Evolutionary conservation across 225 moss, liverwort and hornwort species (phyloP).

Genomic region (Rhytidiadelphus loreus): DNA sequence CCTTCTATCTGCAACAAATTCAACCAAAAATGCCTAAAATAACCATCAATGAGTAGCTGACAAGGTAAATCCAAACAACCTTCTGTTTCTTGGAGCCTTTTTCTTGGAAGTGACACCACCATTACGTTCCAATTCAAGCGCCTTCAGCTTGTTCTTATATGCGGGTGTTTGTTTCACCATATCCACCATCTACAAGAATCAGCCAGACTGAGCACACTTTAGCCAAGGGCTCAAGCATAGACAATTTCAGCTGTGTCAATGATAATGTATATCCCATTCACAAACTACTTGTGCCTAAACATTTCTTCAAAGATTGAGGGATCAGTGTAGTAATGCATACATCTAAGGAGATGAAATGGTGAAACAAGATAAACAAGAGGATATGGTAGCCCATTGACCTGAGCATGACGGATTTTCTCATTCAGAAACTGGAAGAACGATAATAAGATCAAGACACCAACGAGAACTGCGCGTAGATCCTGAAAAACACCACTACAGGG

Average conservation of each 20-base stretch:
- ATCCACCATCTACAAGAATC: constrained; percentile 66
- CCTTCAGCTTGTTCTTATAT: constrained; percentile 91
- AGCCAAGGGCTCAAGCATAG: not conserved
- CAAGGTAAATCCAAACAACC: not conserved
- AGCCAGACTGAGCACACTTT: not conserved
- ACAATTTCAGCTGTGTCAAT: not conserved
- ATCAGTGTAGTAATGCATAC: not conserved
- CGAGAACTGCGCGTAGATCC: constrained; percentile 85
- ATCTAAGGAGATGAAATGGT: not conserved
- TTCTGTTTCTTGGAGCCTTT: constrained; percentile 60
- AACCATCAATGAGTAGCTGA: not conserved
- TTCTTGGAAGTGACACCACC: constrained; percentile 64
- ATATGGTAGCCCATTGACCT: constrained; percentile 29
- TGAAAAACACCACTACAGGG: constrained; percentile 12
- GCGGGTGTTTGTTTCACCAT: constrained; percentile 98
- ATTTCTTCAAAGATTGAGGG: not conserved
- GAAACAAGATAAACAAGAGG: not conserved
- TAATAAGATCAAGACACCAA: constrained; percentile 66
- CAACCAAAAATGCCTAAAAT: not conserved
- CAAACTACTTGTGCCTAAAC: not conserved
- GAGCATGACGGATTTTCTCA: constrained; percentile 80
- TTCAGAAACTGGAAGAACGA: constrained; percentile 94
- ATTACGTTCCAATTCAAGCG: constrained; percentile 87
- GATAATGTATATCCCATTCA: not conserved
- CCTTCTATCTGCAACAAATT: not conserved